Conservation (phyloP, 139 green algal genomes). For the Chlorella sp. region DNA sequence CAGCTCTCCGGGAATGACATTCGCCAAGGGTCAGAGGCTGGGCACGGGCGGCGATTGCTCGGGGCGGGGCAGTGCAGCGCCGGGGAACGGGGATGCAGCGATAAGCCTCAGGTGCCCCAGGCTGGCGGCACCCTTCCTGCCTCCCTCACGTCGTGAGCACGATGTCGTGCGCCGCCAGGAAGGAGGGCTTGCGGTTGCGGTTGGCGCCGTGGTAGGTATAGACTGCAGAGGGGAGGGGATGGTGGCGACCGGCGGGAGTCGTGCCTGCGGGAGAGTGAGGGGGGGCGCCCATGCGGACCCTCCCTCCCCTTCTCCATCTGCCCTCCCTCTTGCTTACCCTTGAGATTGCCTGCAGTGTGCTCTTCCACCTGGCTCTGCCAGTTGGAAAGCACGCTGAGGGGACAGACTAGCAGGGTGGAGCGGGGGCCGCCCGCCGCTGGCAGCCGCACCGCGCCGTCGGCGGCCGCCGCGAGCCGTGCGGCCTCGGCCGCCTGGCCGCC, state of each 20-base stretch:
- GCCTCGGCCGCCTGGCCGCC: conserved; percentile 9
- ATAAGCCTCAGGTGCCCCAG: no score
- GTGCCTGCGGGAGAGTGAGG: not conserved
- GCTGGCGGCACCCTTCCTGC: no score
- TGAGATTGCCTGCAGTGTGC: conserved; percentile 52
- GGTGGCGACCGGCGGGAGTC: not conserved
- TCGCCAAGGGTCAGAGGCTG: no score
- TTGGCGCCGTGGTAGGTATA: conserved; percentile 51
- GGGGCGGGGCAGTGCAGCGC: no score
- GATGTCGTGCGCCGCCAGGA: conserved; percentile 15
- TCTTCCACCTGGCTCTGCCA: conserved; percentile 70
- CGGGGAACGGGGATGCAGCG: no score
- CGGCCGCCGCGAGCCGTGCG: conserved; percentile 13
- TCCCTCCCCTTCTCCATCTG: not conserved
- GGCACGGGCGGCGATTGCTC: no score
- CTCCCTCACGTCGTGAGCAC: no score
- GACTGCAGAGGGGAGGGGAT: conserved; percentile 3
- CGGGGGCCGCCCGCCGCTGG: conserved; percentile 40
- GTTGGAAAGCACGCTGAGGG: conserved; percentile 64
- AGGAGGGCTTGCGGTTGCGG: conserved; percentile 19
- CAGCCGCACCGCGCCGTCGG: not conserved
- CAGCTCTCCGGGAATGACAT: no score
- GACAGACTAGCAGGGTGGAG: conserved; percentile 71
- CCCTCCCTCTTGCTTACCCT: conserved; percentile 7
- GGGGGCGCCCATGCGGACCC: not conserved